Evolutionary conservation across 2,329 filamentous ascomycete species (phyloP), one percentile per base, ranked within the genome.

Genomic region (Penicillium nordicum): DNA sequence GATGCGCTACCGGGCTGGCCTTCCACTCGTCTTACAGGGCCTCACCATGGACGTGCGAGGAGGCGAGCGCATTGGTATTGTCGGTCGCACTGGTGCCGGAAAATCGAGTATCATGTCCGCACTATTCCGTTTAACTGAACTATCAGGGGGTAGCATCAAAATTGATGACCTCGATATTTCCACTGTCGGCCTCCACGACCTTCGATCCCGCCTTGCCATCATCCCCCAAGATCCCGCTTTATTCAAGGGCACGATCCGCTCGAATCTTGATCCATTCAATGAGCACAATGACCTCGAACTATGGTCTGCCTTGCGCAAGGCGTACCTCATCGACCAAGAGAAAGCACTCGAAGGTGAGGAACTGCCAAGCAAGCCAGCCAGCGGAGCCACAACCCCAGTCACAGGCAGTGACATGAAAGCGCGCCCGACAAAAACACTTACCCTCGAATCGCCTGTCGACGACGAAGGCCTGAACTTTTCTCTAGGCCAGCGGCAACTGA

Each of bases 381-480:
- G 53, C 65, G 79, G 79, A 36, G 79, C 56, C 32, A 44, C 49
- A 4, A 65, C 61, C 5, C 64, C 61, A 77, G 1, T 79, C 80
- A 47, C 58, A 30, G 43, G 55, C 14, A 36, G 9, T 32, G 63
- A 71, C 34, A 57, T 63, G 58, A 86, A 91, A 29, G 36, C 58
- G 25, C 61, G 53, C 12, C 50, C 45, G 9, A 25, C 23, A 18
- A 65, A 59, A 18, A 50, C 53, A 1, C 57, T 66, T 1, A 64
- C 57, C 62, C 87, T 99, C 23, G 93, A 97, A 74, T 88, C 84
- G 16, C 69, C 85, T 2, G 93, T 97, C 2, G 92, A 97, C 66
- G 94, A 97, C 70, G 93, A 97, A 76, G 94, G 94, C 0, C 82
- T 96, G 59, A 97, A 97, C 75, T 97, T 96, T 79, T 96, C 91